Evolutionary conservation across 192 early-diverging fungal genomes (phyloP), one percentile per base, ranked within the genome.

Genomic region (Umbelopsis isabellina): DNA sequence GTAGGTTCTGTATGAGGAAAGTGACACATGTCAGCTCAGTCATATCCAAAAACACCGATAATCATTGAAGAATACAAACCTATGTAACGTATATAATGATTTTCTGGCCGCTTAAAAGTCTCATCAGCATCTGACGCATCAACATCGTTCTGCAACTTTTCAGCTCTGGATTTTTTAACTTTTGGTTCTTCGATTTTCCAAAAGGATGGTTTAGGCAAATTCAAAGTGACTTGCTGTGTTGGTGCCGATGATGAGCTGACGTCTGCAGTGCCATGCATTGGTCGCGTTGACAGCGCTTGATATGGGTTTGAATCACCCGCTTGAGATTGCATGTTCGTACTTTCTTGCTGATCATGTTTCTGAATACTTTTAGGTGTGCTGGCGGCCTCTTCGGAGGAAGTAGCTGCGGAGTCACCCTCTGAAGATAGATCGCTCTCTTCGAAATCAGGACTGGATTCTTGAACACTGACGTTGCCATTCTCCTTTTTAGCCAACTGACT

Each of bases 21-120:
- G 11, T 44, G 44, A 70, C 1, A 46, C 23, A 0, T 23, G 33
- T 15, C 23, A n/a, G 18, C 25, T 25, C 12, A 20, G 9, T 41
- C 15, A 18, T 55, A 13, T 66, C 25, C 33, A 53, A 22, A 1
- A 23, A 15, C 21, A 25, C 64, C 16, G 27, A 20, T 16, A 3
- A 27, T 2, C 18, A 1, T 46, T 55, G 6, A 11, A 15, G 21
- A 33, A 35, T 6, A 53, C 72, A 21, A 77, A 86, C 85, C 90
- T 21, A 83, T 77, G 74, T 92, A 86, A 70, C 87, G 85, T 70
- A 93, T 85, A 71, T 94, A 93, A 64, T 94, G 90, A 6, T 84
- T 79, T 35, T 85, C 79, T 0, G 92, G 90, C 58, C 91, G 78
- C 58, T 81, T 74, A 61, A 87, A 92, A 45, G 71, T 69, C 18